Base-by-base conservation (phyloP, 2,329 filamentous ascomycete genomes). In the Neopestalotiopsis sp. region DNA sequence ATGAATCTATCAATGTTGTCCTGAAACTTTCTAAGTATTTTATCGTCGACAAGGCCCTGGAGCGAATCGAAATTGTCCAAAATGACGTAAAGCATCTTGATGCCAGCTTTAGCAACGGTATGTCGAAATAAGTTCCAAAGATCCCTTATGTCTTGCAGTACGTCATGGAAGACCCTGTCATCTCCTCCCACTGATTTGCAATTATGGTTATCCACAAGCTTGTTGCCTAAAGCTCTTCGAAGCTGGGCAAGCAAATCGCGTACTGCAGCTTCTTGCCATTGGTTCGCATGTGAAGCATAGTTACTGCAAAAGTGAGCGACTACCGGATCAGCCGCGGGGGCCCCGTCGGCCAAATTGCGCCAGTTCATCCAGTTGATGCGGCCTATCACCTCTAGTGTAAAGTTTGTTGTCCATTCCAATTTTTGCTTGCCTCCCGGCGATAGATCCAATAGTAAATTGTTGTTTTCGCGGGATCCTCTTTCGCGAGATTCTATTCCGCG, bases 341-440 rank as follows among this genome's bases (percentile, higher is more conserved):
- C 9, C 9, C n/a, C 12, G 1, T 59, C 56, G 28, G 12, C 28
- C 12, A 7, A 24, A 59, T 59, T 59, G 12, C 12, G 28, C n/a
- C 28, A 28, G 12, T n/a, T 52, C 30, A 65, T 65, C n/a, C 28
- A 28, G 12, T n/a, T 52, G 49, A 65, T 65, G 40, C 13, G 40
- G 4, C 40, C 62, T 52, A 65, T 49, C 40, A 52, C 49, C 40
- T 65, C 62, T 2, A 65, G n/a, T 24, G 62, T 65, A 40, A 65
- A 52, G 40, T 65, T 40, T 20, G 62, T 65, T 17, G 62, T 65
- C 62, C 62, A 65, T 17, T 52, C 38, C 13, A 40, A 65, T 17
- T 20, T 40, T 28, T 38, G 30, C n/a, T 57, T 65, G 17, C n/a
- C 28, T 10, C n/a, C 56, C n/a, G 28, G n/a, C n/a, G 5, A 59